Percentiles rank a stretch among this genome's conserved stretches.
These are phyloP conservation scores for Pigoraptor vietnamica DNA, from an alignment of 78 protist genomes.

Conservation along the genomic window DNA sequence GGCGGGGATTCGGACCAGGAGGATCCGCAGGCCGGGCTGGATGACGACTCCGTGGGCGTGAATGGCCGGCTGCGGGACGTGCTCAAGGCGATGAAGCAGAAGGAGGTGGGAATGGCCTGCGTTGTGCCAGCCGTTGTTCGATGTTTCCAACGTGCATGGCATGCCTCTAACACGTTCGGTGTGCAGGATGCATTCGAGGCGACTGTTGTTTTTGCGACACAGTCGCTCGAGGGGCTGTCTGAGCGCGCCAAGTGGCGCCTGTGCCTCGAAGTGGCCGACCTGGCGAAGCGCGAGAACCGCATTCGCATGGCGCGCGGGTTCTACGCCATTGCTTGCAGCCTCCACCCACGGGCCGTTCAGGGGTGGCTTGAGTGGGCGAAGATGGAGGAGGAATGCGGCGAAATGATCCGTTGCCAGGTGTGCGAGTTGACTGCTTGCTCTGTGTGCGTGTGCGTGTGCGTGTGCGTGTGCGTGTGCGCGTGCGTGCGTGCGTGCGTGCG, in stretches of 20 bases:
- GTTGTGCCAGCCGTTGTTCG: neutral
- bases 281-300: neutral
- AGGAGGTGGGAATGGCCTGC: neutral
- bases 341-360: neutral
- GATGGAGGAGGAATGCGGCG: neutral
- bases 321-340: neutral
- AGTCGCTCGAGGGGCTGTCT: neutral
- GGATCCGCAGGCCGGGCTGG: neutral
- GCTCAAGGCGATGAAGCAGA: neutral
- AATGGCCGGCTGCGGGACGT: neutral
- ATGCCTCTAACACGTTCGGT: too few relatives aligned
- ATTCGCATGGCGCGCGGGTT: neutral
- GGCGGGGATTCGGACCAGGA: neutral
- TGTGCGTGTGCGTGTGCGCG: neutral
- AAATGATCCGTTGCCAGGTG: neutral
- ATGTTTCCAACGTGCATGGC: too few relatives aligned
- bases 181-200: neutral
- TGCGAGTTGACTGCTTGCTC: neutral
- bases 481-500: neutral
- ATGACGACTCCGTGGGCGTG: neutral
- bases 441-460: neutral
- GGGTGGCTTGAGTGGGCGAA: neutral
- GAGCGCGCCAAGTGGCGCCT: neutral
- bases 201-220: neutral
- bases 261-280: neutral